phyloP scores from a whole-genome alignment of 163 green algal species.

The Chlamydomonas reinhardtii region DNA sequence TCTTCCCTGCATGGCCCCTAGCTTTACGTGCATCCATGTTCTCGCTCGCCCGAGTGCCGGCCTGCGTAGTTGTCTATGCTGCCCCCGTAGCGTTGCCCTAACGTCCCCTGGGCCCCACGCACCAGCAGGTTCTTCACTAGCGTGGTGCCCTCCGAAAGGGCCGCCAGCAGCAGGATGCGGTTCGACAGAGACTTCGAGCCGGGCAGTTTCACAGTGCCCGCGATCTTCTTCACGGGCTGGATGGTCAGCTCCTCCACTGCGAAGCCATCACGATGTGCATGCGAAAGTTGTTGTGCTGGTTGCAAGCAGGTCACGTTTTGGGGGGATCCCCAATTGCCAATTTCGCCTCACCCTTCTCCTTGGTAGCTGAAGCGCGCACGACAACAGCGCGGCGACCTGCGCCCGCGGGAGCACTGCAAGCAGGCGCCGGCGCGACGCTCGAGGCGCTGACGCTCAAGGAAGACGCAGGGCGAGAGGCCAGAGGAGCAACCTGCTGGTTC shows the following conservation, averaged over 20 bases:
- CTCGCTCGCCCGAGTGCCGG: too few species aligned
- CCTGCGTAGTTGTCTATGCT: too few species aligned
- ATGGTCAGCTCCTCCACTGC: slow-evolving; percentile 81
- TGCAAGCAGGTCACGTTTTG: too few species aligned
- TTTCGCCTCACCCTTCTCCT: slow-evolving; percentile 28
- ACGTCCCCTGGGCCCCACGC: too few species aligned
- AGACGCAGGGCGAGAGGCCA: not conserved
- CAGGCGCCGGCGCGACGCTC: slow-evolving; percentile 2
- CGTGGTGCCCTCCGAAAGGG: slow-evolving; percentile 92
- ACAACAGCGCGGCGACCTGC: slow-evolving; percentile 6
- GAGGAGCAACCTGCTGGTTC: not conserved
- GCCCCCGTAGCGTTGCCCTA: too few species aligned
- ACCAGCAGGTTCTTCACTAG: slow-evolving; percentile 96
- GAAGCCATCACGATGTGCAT: not conserved
- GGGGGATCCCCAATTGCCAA: not conserved
- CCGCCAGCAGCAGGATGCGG: slow-evolving; percentile 96
- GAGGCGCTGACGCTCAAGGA: not conserved
- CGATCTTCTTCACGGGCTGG: slow-evolving; percentile 89
- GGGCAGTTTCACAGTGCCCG: slow-evolving; percentile 91
- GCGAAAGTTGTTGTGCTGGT: too few species aligned
- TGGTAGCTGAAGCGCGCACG: slow-evolving; percentile 20
- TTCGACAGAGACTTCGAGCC: slow-evolving; percentile 99
- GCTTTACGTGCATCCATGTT: too few species aligned
- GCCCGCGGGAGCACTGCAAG: not conserved
- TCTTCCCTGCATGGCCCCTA: too few species aligned